A percentile compares a stretch with the other conserved stretches of the same genome.
phyloP scores from a whole-genome alignment of 1,284 basidiomycete species.

The Schizophyllum commune region DNA sequence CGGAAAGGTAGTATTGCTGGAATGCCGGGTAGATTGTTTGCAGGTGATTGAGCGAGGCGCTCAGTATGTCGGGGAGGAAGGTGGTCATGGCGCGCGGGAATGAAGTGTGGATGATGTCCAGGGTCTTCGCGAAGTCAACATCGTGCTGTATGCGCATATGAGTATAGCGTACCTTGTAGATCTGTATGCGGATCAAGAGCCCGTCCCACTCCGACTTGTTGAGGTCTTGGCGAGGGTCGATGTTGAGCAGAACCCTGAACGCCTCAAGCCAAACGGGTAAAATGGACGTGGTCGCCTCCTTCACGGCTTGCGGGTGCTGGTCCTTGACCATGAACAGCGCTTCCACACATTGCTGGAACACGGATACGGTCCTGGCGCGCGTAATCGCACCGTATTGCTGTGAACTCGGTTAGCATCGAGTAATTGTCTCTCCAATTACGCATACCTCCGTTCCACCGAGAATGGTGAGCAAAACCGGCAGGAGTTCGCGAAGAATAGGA shows the following conservation, averaged over 20 bases:
- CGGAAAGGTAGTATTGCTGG: constrained; percentile 59
- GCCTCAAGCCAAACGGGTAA: constrained; percentile 87
- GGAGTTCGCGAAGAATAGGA: constrained; percentile 75
- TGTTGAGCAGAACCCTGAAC: constrained; percentile 70
- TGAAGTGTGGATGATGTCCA: constrained; percentile 66
- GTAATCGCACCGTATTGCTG: constrained; percentile 72
- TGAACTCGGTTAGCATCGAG: not conserved
- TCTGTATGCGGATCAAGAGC: constrained; percentile 67
- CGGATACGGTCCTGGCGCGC: constrained; percentile 77
- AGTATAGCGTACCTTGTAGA: constrained; percentile 58
- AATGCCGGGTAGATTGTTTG: constrained; percentile 61
- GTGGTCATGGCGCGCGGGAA: constrained; percentile 66
- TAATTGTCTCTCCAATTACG: constrained; percentile 8
- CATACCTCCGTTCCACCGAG: constrained; percentile 68
- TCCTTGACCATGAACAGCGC: constrained; percentile 94
- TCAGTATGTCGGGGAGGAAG: constrained; percentile 55
- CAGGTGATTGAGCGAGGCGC: constrained; percentile 59
- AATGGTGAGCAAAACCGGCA: constrained; percentile 82
- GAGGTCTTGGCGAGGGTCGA: constrained; percentile 58
- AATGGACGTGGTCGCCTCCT: constrained; percentile 73
- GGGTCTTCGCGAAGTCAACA: constrained; percentile 38
- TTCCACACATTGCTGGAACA: constrained; percentile 87
- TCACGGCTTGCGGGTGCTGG: constrained; percentile 79
- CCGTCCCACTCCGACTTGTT: constrained; percentile 66
- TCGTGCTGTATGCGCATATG: constrained; percentile 2